phyloP scores from a whole-genome alignment of 2,329 filamentous ascomycete species.

The Cladobotryum protrusum region DNA sequence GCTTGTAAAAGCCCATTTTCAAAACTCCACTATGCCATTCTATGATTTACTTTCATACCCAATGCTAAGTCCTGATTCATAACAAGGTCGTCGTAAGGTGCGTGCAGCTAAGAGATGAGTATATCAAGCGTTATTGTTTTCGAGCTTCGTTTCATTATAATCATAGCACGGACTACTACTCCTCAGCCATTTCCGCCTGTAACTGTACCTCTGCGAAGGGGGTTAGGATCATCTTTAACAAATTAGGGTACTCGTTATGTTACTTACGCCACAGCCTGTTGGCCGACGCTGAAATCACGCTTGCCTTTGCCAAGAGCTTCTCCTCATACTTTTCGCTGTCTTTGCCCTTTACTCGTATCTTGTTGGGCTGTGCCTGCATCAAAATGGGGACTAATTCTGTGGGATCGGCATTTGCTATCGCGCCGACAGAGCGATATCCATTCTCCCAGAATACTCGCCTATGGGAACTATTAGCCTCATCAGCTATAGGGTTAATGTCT shows the following conservation, averaged over 20 bases:
- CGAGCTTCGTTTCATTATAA: too few relatives aligned
- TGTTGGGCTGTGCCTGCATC: constrained; percentile 66
- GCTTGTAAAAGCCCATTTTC: too few relatives aligned
- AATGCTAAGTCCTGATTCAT: too few relatives aligned
- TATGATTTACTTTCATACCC: too few relatives aligned
- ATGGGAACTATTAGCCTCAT: constrained; percentile 4
- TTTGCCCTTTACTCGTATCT: constrained; percentile 46
- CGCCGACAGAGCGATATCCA: constrained; percentile 62
- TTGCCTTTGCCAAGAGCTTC: constrained; percentile 61
- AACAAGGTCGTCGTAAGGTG: too few relatives aligned
- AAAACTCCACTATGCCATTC: too few relatives aligned
- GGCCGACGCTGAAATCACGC: constrained; percentile 61
- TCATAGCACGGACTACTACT: constrained; percentile 19
- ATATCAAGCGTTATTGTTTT: too few relatives aligned
- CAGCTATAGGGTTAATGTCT: neutral
- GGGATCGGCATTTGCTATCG: constrained; percentile 62
- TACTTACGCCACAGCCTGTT: constrained; percentile 62
- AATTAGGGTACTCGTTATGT: neutral
- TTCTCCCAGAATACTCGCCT: constrained; percentile 66
- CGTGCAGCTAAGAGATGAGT: too few relatives aligned
- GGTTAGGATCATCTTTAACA: neutral
- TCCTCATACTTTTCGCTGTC: constrained; percentile 56
- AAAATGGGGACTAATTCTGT: constrained; percentile 65
- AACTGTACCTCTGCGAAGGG: constrained; percentile 39
- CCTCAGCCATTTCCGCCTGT: constrained; percentile 44